Evolutionary conservation across 768 basidiomycete species (phyloP), one percentile per base, ranked within the genome.

Genomic region (Lactarius vividus): DNA sequence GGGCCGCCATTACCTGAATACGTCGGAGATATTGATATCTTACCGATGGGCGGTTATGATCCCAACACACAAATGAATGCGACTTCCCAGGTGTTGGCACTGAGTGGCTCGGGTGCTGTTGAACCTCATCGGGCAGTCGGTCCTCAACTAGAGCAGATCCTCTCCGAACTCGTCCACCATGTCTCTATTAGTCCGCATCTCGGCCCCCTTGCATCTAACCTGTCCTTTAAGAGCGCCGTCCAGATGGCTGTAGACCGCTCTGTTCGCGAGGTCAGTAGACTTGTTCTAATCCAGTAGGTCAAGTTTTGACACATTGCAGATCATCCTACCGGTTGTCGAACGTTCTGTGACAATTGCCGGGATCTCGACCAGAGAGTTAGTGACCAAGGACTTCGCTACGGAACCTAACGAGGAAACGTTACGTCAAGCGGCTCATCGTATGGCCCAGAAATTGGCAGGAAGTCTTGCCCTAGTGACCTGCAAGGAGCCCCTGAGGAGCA

Each of bases 261-360:
- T 13, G 92, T 98, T 62, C 88, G 97, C 68, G 97, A 99, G 82
- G 93, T 94, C 72, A 74, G 78, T 72, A 53, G 66, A 4, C 61
- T n/a, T 54, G 2, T 10, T 39, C 20, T 29, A 9, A 18, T 57
- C 61, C 16, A 42, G n/a, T 16, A 55, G 59, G 18, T 64, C 33
- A 57, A 58, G 59, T 29, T 61, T 53, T 5, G 67, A 29, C 55
- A 44, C 66, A 60, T 53, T 55, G 1, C 69, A 94, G 88, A 98
- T 98, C 65, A 96, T 99, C 71, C 81, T 96, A 20, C 97, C 97
- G 6, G 96, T 99, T 59, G 96, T 99, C 28, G 97, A 99, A 72
- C 86, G 97, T 60, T 98, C 96, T 26, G 97, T 98, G 28, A 98
- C 97, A 0, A 98, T 99, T 70, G 96, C 96, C 13, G 94, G 95